Base-by-base conservation (phyloP, 768 basidiomycete species). In the Xanthoconium purpureum region DNA sequence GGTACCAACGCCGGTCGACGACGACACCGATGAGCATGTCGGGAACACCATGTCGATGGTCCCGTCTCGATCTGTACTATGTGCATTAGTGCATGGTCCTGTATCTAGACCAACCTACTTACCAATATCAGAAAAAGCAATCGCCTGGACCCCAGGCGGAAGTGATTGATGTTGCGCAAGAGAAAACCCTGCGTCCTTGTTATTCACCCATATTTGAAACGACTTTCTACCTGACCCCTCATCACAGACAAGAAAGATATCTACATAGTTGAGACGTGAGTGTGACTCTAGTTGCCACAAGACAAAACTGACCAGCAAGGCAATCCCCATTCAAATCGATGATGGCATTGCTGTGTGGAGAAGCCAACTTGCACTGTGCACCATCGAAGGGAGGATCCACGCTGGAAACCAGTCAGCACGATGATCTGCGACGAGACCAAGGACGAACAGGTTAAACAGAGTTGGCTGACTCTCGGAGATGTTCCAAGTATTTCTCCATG, bases 261-360 rank as follows among this genome's bases (percentile, higher is more conserved):
- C 96, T 89, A 58, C 56, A 55, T 32, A 47, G 28, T 30, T 13
- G 54, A 46, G 37, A 32, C 62, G 36, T 55, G 20, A 57, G 49
- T 10, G 32, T 3, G 36, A 3, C 20, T 18, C 46, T 17, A 10
- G 15, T 13, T 8, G 3, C 6, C 5, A 18, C 1, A 2, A 15
- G 18, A 20, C 36, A 9, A 35, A 9, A 55, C 58, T 29, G 57
- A 89, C 93, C 93, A 59, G 95, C 93, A 5, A 97, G 78, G 70
- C 97, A 98, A 70, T 99, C 97, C 13, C 97, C 97, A 58, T 98
- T 84, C 38, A 99, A 75, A 66, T 99, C 97, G 6, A 98, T 82
- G 17, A 94, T 88, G 0, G 94, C 95, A 71, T 95, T 97, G 67
- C 90, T 94, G 67, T 98, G 97, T 6, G 96, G 95, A 60, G 87